phyloP scores from a whole-genome alignment of 2,329 filamentous ascomycete species.

The Claviceps purpurea region DNA sequence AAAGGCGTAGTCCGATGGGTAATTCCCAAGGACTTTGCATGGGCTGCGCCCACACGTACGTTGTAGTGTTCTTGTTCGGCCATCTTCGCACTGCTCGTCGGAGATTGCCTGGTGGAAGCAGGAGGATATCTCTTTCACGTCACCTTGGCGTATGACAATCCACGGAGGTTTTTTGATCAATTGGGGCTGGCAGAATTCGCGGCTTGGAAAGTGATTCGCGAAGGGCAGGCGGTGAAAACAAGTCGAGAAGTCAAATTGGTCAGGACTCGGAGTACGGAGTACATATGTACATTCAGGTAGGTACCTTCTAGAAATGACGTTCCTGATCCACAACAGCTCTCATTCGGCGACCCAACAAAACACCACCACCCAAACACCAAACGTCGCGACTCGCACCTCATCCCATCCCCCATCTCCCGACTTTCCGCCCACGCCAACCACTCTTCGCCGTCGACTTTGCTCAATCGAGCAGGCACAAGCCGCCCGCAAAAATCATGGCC shows the following conservation, averaged over 20 bases:
- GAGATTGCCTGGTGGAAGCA: background rate
- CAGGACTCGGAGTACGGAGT: no score
- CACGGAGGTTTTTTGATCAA: background rate
- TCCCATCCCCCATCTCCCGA: no score
- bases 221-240: background rate
- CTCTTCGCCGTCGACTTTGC: no score
- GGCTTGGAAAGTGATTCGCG: background rate
- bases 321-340: no score
- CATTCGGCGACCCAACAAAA: no score
- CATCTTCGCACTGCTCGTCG: slow-evolving; percentile 9
- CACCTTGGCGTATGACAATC: no score
- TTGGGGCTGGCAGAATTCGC: background rate
- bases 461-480: no score
- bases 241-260: background rate
- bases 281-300: background rate
- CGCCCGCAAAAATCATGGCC: background rate
- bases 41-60: slow-evolving; percentile 18
- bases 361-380: no score
- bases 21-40: slow-evolving; percentile 25
- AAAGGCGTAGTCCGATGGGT: slow-evolving; percentile 26
- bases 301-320: no score
- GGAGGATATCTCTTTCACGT: background rate
- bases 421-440: no score
- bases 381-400: no score
- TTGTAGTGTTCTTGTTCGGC: slow-evolving; percentile 17